Conservation (phyloP, 2,329 filamentous ascomycete genomes). For the Chalara sp. region DNA sequence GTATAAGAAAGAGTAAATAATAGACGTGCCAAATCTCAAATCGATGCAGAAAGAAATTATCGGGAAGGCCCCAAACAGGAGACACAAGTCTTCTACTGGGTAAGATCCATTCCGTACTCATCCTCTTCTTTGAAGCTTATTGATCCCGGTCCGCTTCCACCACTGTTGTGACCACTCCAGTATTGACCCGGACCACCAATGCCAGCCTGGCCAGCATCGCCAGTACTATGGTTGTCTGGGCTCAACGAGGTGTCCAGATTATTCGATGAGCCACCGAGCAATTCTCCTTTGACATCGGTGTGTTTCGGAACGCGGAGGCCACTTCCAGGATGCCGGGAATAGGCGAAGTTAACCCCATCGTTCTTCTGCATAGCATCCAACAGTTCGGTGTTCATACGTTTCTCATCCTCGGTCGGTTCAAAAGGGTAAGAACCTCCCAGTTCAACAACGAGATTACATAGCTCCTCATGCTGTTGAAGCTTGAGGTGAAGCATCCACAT, state of each 20-base stretch:
- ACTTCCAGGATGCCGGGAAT: slow-evolving; percentile 75
- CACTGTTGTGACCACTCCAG: slow-evolving; percentile 65
- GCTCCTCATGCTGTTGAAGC: slow-evolving; percentile 80
- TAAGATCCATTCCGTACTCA: slow-evolving; percentile 79
- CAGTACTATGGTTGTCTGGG: slow-evolving; percentile 35
- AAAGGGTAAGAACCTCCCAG: slow-evolving; percentile 74
- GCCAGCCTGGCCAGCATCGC: slow-evolving; percentile 22
- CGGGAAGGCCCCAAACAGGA: background rate
- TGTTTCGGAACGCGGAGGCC: slow-evolving; percentile 88
- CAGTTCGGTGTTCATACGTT: slow-evolving; percentile 90
- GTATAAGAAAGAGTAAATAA: slow-evolving; percentile 19
- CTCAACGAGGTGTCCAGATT: slow-evolving; percentile 41
- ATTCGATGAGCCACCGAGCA: slow-evolving; percentile 44
- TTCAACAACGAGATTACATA: slow-evolving; percentile 67
- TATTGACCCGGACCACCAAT: slow-evolving; percentile 39
- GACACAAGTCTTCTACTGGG: slow-evolving; percentile 29
- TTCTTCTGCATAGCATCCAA: slow-evolving; percentile 81
- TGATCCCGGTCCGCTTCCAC: slow-evolving; percentile 57
- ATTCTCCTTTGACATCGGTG: slow-evolving; percentile 83
- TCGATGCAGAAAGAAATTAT: background rate
- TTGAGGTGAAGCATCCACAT: slow-evolving; percentile 96
- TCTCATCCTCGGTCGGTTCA: slow-evolving; percentile 83
- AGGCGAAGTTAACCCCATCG: slow-evolving; percentile 64
- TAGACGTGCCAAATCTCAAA: slow-evolving; percentile 12
- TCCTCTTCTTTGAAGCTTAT: slow-evolving; percentile 91